Conservation (phyloP, 495 filamentous ascomycete genomes). For the Xanthoparmelia taractica region DNA sequence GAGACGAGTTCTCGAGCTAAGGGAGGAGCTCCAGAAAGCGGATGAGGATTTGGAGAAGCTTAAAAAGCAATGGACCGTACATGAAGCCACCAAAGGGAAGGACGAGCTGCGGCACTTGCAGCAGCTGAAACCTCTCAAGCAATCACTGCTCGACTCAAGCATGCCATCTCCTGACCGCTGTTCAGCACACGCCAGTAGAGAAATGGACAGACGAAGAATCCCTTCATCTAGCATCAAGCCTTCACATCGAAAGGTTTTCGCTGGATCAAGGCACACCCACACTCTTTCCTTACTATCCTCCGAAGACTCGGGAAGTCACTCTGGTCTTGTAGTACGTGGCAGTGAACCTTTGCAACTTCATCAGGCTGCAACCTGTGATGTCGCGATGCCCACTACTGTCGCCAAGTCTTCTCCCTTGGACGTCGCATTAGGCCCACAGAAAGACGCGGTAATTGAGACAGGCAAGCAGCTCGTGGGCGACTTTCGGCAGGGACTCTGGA, state of each 20-base stretch:
- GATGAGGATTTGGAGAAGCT: constrained; percentile 68
- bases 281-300: constrained; percentile 83
- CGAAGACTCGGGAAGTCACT: constrained; percentile 7
- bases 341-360: not conserved
- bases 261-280: constrained; percentile 66
- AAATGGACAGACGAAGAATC: constrained; percentile 44
- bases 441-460: constrained; percentile 53
- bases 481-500: constrained; percentile 86
- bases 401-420: not conserved
- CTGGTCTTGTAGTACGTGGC: not conserved
- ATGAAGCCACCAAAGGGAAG: constrained; percentile 72
- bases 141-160: constrained; percentile 27
- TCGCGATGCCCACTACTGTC: constrained; percentile 1
- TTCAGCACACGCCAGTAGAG: constrained; percentile 37
- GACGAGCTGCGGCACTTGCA: constrained; percentile 53
- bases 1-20: constrained; percentile 82
- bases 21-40: constrained; percentile 75
- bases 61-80: constrained; percentile 73
- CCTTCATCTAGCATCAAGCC: constrained; percentile 33
- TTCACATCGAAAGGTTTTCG: constrained; percentile 51
- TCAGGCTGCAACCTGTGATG: not conserved
- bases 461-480: constrained; percentile 86
- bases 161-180: constrained; percentile 24
- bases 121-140: constrained; percentile 49
- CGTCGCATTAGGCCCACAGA: constrained; percentile 7